Evolutionary conservation across 495 filamentous ascomycete genomes (phyloP), one percentile per base, ranked within the genome.

Genomic region (Talaromyces stipitatus): DNA sequence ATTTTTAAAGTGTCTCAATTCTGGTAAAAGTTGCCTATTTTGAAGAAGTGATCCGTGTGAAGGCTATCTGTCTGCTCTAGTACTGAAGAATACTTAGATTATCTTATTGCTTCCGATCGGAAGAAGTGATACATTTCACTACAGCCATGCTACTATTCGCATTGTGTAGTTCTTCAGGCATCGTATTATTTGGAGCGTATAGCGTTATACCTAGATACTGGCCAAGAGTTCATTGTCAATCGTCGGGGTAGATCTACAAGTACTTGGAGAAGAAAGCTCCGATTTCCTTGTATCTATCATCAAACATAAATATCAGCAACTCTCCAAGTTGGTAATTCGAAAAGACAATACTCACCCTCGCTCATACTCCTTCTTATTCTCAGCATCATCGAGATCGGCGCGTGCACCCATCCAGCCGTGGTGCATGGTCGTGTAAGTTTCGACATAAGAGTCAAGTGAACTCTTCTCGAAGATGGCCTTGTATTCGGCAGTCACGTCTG

Each of bases 371-470:
- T 70, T 76, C 57, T 62, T 60, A 53, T 74, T 77, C 38, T 71
- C 73, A 59, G 78, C 69, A n/a, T 77, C 64, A 27, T 71, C 69
- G 10, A 85, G 59, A n/a, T 82, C 65, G 0, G 82, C 79, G 32
- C 82, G 70, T 0, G 82, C 79, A 2, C 80, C 78, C 83, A 85
- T 85, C 80, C 82, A 85, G 16, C 82, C 83, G 59, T 85, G 83
- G 66, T 71, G 72, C 79, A 81, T 80, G 4, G 57, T 72, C 1
- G 58, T 43, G 56, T 82, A 85, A 4, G 69, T 78, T 60, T 83
- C 78, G 3, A 85, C 74, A 48, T 69, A 57, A 0, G 70, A 73
- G 14, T 51, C 64, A 30, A 68, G 65, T n/a, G 69, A 71, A 20
- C 65, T 67, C 3, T 65, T 61, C 3, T 83, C 60, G 0, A 72